These are phyloP conservation scores for Pichia gijzeniarum DNA, from an alignment of 805 yeast species.

Conservation along the genomic window DNA sequence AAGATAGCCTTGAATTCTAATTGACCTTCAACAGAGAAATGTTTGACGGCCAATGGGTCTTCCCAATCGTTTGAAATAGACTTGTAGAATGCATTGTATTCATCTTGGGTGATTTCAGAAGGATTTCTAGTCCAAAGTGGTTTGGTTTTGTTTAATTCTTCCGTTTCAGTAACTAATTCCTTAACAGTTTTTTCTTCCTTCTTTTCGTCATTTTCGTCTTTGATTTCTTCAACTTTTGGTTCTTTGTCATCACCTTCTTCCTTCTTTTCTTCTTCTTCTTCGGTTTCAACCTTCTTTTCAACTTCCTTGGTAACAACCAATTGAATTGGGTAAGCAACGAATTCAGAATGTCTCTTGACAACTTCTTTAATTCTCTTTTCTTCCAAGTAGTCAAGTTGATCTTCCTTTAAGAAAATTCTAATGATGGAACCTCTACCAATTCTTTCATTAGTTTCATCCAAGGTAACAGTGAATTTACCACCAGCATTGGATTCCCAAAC, in stretches of 20 bases:
- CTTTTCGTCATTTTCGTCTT: constrained; percentile 52
- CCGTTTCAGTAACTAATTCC: constrained; percentile 91
- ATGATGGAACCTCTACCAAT: constrained; percentile 92
- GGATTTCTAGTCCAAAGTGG: constrained; percentile 99
- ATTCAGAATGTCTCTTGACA: constrained; percentile 98
- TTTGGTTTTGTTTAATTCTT: constrained; percentile 97
- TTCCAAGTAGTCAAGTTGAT: constrained; percentile 97
- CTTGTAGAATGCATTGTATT: constrained; percentile 98
- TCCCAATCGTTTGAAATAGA: constrained; percentile 99
- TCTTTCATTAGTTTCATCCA: constrained; percentile 81
- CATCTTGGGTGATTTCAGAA: constrained; percentile 94
- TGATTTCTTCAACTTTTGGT: constrained; percentile 42
- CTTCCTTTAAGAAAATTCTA: constrained; percentile 96
- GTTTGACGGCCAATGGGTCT: constrained; percentile 99
- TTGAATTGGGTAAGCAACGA: constrained; percentile 98
- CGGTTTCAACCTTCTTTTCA: constrained; percentile 92
- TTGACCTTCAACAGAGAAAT: constrained; percentile 99
- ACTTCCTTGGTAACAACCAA: constrained; percentile 97
- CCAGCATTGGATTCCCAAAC: constrained; percentile 99
- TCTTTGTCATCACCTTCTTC: constrained; percentile 51
- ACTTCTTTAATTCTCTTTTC: constrained; percentile 99
- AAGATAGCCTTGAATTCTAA: constrained; percentile 97
- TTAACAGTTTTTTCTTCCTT: constrained; percentile 81
- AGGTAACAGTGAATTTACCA: constrained; percentile 95
- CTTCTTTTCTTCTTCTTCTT: constrained; percentile 49